Evolutionary conservation across 1,284 basidiomycete genomes (phyloP), one percentile per base, ranked within the genome.

Genomic region (Cerioporus squamosus): DNA sequence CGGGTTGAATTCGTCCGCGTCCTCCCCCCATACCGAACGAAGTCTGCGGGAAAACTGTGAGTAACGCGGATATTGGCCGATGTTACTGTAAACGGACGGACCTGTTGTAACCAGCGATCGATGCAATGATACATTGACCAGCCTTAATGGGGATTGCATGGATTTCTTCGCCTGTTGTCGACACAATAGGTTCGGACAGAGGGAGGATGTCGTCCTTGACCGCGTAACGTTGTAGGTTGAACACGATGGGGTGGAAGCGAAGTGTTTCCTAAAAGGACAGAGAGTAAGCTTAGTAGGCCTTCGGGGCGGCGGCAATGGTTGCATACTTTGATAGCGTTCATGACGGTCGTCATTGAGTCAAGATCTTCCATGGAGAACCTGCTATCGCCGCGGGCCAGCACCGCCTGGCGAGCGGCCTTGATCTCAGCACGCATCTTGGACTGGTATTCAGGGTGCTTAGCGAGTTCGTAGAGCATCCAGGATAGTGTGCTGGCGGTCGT

Each of bases 1-100:
- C 2, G 53, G 58, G 50, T 52, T 47, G 53, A 49, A 33, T 4
- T 26, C 31, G 23, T 55, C 51, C 18, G 83, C 77, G 61, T 85
- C 80, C 17, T 74, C 68, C 0, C 83, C 83, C 73, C 80, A 86
- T 1, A 85, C 66, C 2, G 70, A 63, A 17, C 66, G 65, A 8
- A 71, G 58, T 49, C 73, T 76, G 46, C 23, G 8, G 12, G 6
- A n/a, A 15, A 2, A 17, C 10, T 5, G n/a, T 22, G 6, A 14
- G 24, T 14, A 24, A 14, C 18, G 5, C 18, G 33, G 14, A 14
- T 36, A 36, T 10, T 8, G 5, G 8, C 33, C 14, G 14, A 10
- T 12, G 33, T 10, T 10, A 1, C 14, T 15, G 38, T 5, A 20
- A 5, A 18, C 5, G 18, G 7, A 61, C 66, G 18, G 26, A 75